These are phyloP conservation scores for Chlamydomonas incerta DNA, from an alignment of 139 green algal species.

Conservation along the genomic window DNA sequence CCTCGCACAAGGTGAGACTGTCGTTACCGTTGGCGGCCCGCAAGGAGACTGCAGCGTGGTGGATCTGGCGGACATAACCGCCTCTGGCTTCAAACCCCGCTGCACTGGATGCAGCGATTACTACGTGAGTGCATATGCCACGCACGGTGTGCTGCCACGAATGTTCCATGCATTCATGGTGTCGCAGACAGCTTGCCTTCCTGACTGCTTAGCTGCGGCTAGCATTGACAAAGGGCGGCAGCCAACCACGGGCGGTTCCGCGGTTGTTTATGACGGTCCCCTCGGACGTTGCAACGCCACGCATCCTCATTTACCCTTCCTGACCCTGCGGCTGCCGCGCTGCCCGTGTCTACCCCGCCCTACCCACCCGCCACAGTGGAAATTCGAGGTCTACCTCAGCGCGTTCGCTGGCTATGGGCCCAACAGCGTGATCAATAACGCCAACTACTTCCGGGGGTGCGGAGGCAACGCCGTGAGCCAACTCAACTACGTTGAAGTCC, in stretches of 20 bases:
- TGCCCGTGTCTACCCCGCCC: no score
- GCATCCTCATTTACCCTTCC: neutral
- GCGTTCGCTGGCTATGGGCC: slow-evolving; percentile 8
- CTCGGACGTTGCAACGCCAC: neutral
- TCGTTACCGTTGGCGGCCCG: slow-evolving; percentile 3
- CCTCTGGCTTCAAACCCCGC: slow-evolving; percentile 17
- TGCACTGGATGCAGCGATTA: slow-evolving; percentile 9
- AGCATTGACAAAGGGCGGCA: no score
- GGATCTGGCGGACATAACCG: slow-evolving; percentile 4
- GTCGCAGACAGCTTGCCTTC: no score
- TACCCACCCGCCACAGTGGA: neutral
- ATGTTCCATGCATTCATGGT: no score
- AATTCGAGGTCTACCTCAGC: slow-evolving; percentile 10
- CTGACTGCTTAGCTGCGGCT: no score
- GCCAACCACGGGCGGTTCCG: no score
- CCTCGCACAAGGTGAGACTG: neutral
- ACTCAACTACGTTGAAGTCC: slow-evolving; percentile 21
- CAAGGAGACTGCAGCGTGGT: slow-evolving; percentile 5
- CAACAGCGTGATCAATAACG: slow-evolving; percentile 11
- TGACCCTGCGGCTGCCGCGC: no score
- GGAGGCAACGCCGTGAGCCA: slow-evolving; percentile 1
- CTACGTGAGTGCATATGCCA: neutral
- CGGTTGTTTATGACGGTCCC: no score
- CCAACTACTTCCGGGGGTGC: slow-evolving; percentile 25
- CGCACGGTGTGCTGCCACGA: no score